phyloP scores from a whole-genome alignment of 495 filamentous ascomycete species.

The Aspergillus sclerotioniger region DNA sequence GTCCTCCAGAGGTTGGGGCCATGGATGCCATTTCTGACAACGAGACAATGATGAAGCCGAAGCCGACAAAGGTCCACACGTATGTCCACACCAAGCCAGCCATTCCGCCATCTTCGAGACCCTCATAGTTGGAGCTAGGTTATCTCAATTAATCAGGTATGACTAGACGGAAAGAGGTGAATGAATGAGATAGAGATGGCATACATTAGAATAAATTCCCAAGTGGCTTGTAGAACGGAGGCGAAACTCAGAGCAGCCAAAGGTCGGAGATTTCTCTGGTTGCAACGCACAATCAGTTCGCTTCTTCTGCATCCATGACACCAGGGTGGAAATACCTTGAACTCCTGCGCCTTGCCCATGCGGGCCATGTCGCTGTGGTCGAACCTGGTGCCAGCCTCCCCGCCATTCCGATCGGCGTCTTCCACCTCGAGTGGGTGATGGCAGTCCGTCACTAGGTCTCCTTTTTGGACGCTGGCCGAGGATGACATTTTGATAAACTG shows the following conservation, averaged over 20 bases:
- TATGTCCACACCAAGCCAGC: slow-evolving; percentile 22
- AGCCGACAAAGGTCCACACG: slow-evolving; percentile 21
- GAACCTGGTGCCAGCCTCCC: slow-evolving; percentile 2
- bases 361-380: slow-evolving; percentile 42
- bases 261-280: slow-evolving; percentile 45
- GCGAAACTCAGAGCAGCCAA: slow-evolving; percentile 48
- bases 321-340: slow-evolving; percentile 30
- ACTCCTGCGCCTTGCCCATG: slow-evolving; percentile 39
- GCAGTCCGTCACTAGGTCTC: neutral
- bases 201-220: slow-evolving; percentile 45
- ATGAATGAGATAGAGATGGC: neutral
- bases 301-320: neutral
- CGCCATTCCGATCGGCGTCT: neutral
- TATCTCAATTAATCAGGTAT: neutral
- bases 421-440: slow-evolving; percentile 1
- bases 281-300: slow-evolving; percentile 10
- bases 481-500: neutral
- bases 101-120: slow-evolving; percentile 17
- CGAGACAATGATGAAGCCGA: slow-evolving; percentile 22
- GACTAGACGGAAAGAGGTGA: neutral
- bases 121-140: slow-evolving; percentile 15
- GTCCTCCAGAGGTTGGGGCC: slow-evolving; percentile 41
- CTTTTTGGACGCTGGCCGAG: neutral
- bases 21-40: slow-evolving; percentile 34
- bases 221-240: slow-evolving; percentile 47